Conservation (phyloP, 2,329 filamentous ascomycete genomes). For the Sarocladium kiliense region DNA sequence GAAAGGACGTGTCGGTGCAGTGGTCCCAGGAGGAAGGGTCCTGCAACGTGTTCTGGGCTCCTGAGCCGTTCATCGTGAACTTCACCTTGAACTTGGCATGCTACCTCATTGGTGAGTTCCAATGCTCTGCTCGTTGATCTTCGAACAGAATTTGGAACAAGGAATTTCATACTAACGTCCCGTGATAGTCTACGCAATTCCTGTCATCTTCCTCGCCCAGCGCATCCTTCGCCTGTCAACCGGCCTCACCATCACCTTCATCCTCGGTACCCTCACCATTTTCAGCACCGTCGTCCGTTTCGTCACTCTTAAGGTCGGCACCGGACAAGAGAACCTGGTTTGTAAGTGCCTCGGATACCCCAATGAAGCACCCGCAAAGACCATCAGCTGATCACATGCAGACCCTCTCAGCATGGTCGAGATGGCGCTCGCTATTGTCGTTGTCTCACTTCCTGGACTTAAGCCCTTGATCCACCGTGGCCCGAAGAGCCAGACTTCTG, state of each 20-base stretch:
- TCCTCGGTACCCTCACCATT: constrained; percentile 20
- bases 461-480: constrained; percentile 15
- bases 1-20: constrained; percentile 26
- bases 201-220: constrained; percentile 23
- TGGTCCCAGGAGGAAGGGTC: constrained; percentile 30
- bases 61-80: constrained; percentile 28
- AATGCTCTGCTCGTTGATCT: no score
- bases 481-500: background rate
- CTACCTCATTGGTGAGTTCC: constrained; percentile 23
- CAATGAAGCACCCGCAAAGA: no score
- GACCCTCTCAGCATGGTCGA: constrained; percentile 18
- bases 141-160: no score
- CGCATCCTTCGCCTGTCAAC: constrained; percentile 17
- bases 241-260: constrained; percentile 18
- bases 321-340: constrained; percentile 21
- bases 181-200: constrained; percentile 24
- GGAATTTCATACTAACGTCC: no score
- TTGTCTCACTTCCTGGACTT: constrained; percentile 18
- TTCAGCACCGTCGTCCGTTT: constrained; percentile 21
- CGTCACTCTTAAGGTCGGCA: constrained; percentile 17
- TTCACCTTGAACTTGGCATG: constrained; percentile 27
- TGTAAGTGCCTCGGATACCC: constrained; percentile 15
- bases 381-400: no score
- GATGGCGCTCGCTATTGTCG: constrained; percentile 18
- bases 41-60: constrained; percentile 29